Evolutionary conservation across 2,329 filamentous ascomycete species (phyloP).

Genomic region (Drechslerella dactyloides): DNA sequence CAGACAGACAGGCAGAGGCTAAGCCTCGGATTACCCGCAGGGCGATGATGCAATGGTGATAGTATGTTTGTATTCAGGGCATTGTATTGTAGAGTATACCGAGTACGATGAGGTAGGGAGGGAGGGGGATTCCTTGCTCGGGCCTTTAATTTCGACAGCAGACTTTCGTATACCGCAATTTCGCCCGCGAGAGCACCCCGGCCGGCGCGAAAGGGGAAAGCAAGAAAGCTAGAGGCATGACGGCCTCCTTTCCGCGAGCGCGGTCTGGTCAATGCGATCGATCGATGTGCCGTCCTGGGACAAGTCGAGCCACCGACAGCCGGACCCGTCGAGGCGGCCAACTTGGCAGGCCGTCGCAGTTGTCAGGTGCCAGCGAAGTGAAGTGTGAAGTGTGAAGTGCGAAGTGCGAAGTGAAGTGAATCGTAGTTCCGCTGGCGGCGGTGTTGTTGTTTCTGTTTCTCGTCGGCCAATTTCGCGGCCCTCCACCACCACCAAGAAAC

Average conservation of each 20-base stretch:
- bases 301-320: neutral
- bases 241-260: neutral
- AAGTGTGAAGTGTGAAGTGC: too few relatives aligned
- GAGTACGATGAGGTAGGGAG: conserved; percentile 2
- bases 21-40: neutral
- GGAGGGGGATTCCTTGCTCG: conserved; percentile 18
- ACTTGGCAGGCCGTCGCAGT: neutral
- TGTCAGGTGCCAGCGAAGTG: too few relatives aligned
- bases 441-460: neutral
- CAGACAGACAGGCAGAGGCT: neutral
- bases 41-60: neutral
- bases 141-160: conserved; percentile 50
- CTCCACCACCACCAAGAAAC: neutral
- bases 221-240: conserved; percentile 9
- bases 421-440: neutral
- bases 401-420: too few relatives aligned
- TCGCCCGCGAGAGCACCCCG: conserved; percentile 28
- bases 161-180: conserved; percentile 23
- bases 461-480: neutral
- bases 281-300: neutral
- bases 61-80: too few relatives aligned
- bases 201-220: conserved; percentile 9
- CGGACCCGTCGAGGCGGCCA: too few relatives aligned
- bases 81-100: too few relatives aligned
- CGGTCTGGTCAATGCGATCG: neutral